These are phyloP conservation scores for Fraxinus velutina DNA, from an alignment of 305 asterid species.

Conservation along the genomic window DNA sequence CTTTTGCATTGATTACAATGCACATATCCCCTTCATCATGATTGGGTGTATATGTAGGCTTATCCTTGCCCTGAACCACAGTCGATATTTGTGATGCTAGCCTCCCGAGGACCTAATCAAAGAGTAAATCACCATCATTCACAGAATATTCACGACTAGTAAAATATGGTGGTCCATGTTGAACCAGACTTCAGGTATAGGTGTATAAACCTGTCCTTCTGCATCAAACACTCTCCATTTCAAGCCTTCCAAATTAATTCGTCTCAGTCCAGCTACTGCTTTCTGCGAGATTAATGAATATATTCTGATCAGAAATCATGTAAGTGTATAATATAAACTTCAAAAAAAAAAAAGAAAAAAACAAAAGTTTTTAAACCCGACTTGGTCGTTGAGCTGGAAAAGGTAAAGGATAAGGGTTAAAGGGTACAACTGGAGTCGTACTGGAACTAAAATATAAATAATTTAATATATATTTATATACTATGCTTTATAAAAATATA, in stretches of 20 bases:
- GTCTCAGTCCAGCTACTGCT: conserved; percentile 75
- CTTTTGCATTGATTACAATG: conserved; percentile 77
- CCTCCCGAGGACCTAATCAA: conserved; percentile 74
- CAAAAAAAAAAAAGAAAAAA: neutral
- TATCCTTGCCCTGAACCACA: conserved; percentile 93
- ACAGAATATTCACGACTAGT: neutral
- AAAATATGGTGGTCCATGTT: neutral
- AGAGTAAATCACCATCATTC: conserved; percentile 5
- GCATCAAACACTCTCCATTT: conserved; percentile 97
- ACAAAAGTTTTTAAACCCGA: neutral
- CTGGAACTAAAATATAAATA: neutral
- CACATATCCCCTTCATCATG: conserved; percentile 89
- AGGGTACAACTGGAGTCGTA: neutral
- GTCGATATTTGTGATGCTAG: conserved; percentile 83
- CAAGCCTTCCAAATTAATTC: conserved; percentile 79
- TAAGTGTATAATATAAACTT: neutral
- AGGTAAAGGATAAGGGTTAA: neutral
- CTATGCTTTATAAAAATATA: too few species aligned
- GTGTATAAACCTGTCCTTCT: conserved; percentile 68
- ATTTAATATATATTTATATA: neutral
- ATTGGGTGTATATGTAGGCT: conserved; percentile 75
- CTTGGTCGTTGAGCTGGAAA: neutral
- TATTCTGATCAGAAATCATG: conserved; percentile 14
- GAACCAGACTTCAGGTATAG: neutral
- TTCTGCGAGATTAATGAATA: conserved; percentile 32